phyloP scores from a whole-genome alignment of 1,284 basidiomycete species.

The Pseudozyma thailandica region DNA sequence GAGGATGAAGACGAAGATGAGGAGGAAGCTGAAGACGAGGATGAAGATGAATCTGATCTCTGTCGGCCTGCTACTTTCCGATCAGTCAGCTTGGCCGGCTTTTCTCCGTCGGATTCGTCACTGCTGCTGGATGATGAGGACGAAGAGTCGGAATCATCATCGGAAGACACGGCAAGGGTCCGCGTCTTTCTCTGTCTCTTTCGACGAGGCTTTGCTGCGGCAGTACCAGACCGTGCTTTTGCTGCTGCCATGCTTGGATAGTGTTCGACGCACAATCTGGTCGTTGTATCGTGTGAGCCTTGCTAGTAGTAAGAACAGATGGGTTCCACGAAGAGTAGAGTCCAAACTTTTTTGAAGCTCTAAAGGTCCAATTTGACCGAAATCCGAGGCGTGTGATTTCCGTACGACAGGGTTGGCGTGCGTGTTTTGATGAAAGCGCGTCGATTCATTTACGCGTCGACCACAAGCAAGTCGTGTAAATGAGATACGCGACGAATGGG shows the following conservation, averaged over 20 bases:
- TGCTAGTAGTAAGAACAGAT: background rate
- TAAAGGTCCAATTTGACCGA: slow-evolving; percentile 4
- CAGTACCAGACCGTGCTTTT: slow-evolving; percentile 13
- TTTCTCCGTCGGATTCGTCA: slow-evolving; percentile 14
- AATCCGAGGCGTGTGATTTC: too few species aligned
- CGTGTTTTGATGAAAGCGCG: too few species aligned
- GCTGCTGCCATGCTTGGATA: slow-evolving; percentile 18
- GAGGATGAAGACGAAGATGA: slow-evolving; percentile 19
- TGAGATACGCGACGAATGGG: too few species aligned
- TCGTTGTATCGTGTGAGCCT: background rate
- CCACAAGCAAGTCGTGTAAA: slow-evolving; percentile 29
- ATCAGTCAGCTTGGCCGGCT: background rate
- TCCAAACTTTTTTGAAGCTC: background rate
- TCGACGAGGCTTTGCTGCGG: slow-evolving; percentile 15
- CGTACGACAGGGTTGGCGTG: too few species aligned
- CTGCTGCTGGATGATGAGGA: slow-evolving; percentile 19
- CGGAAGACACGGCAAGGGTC: slow-evolving; percentile 36
- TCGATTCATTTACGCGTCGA: slow-evolving; percentile 36
- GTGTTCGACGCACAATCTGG: background rate
- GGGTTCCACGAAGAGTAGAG: background rate
- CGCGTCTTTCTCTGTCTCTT: slow-evolving; percentile 42
- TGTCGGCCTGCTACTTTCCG: background rate
- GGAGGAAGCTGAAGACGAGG: slow-evolving; percentile 6
- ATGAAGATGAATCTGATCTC: slow-evolving; percentile 1
- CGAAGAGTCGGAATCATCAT: slow-evolving; percentile 37